These are phyloP conservation scores for Fusarium setosum DNA, from an alignment of 2,329 filamentous ascomycete species.

Conservation along the genomic window DNA sequence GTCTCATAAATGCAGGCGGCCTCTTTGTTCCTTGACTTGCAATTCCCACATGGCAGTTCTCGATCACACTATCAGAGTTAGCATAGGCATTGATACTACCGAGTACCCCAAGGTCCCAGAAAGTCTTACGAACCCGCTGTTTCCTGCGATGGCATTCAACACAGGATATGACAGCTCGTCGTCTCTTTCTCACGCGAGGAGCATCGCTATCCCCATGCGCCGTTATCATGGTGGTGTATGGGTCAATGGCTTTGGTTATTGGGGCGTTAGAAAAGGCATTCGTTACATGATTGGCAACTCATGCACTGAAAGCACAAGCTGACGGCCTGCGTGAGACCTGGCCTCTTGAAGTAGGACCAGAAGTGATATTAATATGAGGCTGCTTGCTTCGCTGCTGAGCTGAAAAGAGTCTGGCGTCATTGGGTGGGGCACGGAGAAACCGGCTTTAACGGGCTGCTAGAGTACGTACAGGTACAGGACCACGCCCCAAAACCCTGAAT, in stretches of 20 bases:
- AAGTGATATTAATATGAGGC: background rate
- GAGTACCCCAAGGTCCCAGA: too few species aligned
- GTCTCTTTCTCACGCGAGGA: constrained; percentile 59
- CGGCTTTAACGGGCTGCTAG: constrained; percentile 9
- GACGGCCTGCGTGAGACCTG: background rate
- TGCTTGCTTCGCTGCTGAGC: background rate
- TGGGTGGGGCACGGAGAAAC: constrained; percentile 5
- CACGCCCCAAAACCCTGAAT: constrained; percentile 1
- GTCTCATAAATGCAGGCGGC: constrained; percentile 68
- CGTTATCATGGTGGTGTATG: constrained; percentile 15
- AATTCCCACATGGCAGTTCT: constrained; percentile 69
- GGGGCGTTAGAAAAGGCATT: background rate
- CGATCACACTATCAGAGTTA: constrained; percentile 63
- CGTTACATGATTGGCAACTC: background rate
- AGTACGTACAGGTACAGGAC: too few species aligned
- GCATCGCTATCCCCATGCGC: constrained; percentile 1
- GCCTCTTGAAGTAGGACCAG: background rate
- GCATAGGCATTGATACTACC: background rate
- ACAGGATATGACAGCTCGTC: constrained; percentile 71
- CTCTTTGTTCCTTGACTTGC: constrained; percentile 66
- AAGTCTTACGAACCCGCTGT: constrained; percentile 59
- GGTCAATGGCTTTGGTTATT: background rate
- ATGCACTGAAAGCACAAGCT: background rate
- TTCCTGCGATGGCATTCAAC: constrained; percentile 74
- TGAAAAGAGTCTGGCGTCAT: constrained; percentile 17